Percentiles rank a stretch among this genome's conserved stretches.
phyloP scores from a whole-genome alignment of 2,329 filamentous ascomycete species.

The Fusarium sororula region DNA sequence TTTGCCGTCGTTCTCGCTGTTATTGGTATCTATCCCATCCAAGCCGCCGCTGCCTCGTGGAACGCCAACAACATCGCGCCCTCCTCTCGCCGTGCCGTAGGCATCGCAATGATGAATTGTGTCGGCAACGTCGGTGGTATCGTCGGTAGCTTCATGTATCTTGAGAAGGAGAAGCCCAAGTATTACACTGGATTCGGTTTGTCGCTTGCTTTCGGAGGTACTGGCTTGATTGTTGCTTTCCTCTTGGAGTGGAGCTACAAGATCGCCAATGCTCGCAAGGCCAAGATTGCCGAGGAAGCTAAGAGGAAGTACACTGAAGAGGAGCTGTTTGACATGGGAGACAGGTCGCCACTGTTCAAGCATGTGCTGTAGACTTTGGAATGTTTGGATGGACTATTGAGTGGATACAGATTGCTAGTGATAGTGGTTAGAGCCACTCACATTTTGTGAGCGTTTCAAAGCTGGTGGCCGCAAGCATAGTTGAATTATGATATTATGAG shows the following conservation, averaged over 20 bases:
- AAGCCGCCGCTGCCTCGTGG: conserved; percentile 37
- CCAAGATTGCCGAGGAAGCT: conserved; percentile 41
- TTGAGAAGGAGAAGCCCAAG: conserved; percentile 52
- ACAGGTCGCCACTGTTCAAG: conserved; percentile 46
- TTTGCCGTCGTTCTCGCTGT: conserved; percentile 35
- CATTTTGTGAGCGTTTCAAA: neutral
- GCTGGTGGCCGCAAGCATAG: neutral
- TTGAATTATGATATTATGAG: conserved; percentile 1
- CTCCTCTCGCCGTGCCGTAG: conserved; percentile 45
- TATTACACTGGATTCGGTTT: conserved; percentile 57
- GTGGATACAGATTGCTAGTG: neutral
- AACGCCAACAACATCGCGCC: conserved; percentile 40
- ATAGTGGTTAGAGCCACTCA: neutral
- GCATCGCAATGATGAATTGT: conserved; percentile 44
- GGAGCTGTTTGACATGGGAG: conserved; percentile 46
- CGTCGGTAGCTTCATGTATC: conserved; percentile 43
- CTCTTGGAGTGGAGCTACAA: conserved; percentile 47
- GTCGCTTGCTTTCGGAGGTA: conserved; percentile 45
- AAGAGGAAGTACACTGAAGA: conserved; percentile 43
- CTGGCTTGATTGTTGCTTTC: conserved; percentile 43
- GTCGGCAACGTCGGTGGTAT: conserved; percentile 45
- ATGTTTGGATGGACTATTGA: fast-evolving
- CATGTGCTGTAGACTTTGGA: conserved; percentile 36
- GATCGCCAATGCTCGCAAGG: conserved; percentile 41
- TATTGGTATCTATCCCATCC: conserved; percentile 35